A percentile compares a stretch with the other conserved stretches of the same genome.
Evolutionary conservation across 306 rosid genomes (phyloP).

Genomic region (Rosa persica): DNA sequence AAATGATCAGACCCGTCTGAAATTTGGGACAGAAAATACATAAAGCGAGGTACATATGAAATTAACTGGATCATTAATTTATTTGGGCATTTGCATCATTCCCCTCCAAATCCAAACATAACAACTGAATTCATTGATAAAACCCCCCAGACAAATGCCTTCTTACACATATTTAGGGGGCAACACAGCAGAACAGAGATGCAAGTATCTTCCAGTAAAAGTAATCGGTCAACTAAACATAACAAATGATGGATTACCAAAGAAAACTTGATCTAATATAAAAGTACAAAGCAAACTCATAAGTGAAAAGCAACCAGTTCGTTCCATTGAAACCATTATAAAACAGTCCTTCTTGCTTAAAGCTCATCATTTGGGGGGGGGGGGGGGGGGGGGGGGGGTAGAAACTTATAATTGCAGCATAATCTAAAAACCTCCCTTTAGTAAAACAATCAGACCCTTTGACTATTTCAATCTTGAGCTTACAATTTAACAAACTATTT

Average conservation of each 20-base stretch:
- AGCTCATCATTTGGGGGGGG: constrained; percentile 50
- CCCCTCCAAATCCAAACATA: constrained; percentile 49
- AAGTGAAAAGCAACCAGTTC: constrained; percentile 65
- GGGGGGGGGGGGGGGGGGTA: too few relatives aligned
- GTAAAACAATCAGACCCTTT: not conserved
- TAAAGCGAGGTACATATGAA: not conserved
- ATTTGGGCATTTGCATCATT: too few relatives aligned
- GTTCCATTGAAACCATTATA: constrained; percentile 46
- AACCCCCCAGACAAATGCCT: constrained; percentile 13
- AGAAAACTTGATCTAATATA: not conserved
- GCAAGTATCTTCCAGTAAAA: not conserved
- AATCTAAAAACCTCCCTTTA: not conserved
- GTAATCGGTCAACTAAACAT: not conserved
- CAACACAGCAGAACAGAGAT: not conserved
- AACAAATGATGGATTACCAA: not conserved
- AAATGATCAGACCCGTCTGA: not conserved
- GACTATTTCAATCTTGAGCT: not conserved
- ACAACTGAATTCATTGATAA: constrained; percentile 50
- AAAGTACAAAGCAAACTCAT: constrained; percentile 32
- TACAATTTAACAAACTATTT: not conserved
- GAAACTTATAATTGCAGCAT: too few relatives aligned
- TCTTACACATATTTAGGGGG: constrained; percentile 44
- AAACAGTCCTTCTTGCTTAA: constrained; percentile 41
- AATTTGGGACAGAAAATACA: not conserved
- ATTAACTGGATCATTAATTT: not conserved